Conservation (phyloP, 352 stramenopile genomes). For the Phytopythium chamaehyphon region DNA sequence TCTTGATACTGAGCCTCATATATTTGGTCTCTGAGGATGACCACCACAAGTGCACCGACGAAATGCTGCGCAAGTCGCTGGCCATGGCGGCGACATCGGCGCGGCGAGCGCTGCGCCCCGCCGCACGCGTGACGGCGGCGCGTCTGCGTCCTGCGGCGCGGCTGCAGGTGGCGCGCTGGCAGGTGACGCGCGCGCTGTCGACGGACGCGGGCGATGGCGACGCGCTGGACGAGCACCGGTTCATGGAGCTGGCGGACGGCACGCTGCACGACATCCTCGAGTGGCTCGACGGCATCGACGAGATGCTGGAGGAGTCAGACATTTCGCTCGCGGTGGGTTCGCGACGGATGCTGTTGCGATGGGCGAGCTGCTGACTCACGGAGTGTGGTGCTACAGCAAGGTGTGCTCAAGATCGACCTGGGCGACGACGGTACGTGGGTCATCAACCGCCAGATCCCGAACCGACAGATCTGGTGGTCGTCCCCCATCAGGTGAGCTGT, state of each 20-base stretch:
- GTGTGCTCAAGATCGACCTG: constrained; percentile 94
- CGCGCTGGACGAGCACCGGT: constrained; percentile 50
- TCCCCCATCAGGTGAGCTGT: constrained; percentile 88
- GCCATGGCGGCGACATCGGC: no score
- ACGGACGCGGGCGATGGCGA: constrained; percentile 4
- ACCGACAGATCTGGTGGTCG: constrained; percentile 97
- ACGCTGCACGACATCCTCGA: constrained; percentile 71
- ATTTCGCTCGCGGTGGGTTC: constrained; percentile 66
- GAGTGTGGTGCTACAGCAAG: constrained; percentile 70
- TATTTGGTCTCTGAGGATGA: no score
- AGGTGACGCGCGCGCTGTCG: neutral
- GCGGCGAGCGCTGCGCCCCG: neutral
- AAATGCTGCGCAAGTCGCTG: constrained; percentile 1
- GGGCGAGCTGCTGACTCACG: neutral
- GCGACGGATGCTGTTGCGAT: neutral
- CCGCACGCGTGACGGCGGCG: no score
- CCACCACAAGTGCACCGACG: neutral
- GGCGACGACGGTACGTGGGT: constrained; percentile 94
- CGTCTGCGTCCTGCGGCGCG: no score
- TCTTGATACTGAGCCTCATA: no score
- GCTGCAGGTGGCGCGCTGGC: neutral
- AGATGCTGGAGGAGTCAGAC: constrained; percentile 83
- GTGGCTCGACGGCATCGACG: constrained; percentile 80
- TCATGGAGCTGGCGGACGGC: constrained; percentile 72
- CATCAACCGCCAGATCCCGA: constrained; percentile 97